Conservation (phyloP, 495 filamentous ascomycete species). For the Neurospora terricola region DNA sequence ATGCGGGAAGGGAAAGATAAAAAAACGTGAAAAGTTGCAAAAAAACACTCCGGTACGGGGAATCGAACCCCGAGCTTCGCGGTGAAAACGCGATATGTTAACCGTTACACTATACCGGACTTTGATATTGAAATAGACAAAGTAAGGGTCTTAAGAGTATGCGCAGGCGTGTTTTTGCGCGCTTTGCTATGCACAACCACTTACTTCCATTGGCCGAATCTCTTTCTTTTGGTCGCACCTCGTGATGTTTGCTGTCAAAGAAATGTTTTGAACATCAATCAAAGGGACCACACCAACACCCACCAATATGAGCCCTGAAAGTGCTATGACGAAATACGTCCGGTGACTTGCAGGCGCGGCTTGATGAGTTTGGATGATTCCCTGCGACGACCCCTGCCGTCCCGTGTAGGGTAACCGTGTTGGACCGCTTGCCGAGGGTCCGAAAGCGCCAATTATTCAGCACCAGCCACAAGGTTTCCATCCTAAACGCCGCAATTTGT, state of each 20-base stretch:
- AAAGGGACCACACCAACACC: background rate
- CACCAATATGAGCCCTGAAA: background rate
- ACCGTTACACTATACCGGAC: conserved; percentile 40
- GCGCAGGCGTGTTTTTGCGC: fast-evolving
- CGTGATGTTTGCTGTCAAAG: background rate
- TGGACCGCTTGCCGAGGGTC: background rate
- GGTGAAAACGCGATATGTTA: conserved; percentile 43
- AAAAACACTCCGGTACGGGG: conserved; percentile 34
- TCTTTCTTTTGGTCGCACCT: background rate
- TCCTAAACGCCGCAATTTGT: background rate
- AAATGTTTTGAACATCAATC: background rate
- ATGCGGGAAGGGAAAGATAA: background rate
- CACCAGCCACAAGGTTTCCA: background rate
- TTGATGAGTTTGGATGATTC: background rate
- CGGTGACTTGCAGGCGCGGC: background rate
- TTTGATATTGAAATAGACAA: background rate
- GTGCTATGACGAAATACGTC: background rate
- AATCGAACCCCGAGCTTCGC: conserved; percentile 43
- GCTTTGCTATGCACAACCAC: background rate
- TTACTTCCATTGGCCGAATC: background rate
- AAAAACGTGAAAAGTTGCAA: background rate
- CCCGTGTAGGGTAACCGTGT: background rate
- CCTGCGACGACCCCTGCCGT: background rate
- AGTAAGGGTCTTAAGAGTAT: background rate
- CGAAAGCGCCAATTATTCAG: background rate